Base-by-base conservation (phyloP, 2,329 filamentous ascomycete genomes). In the Fusarium nodosum region DNA sequence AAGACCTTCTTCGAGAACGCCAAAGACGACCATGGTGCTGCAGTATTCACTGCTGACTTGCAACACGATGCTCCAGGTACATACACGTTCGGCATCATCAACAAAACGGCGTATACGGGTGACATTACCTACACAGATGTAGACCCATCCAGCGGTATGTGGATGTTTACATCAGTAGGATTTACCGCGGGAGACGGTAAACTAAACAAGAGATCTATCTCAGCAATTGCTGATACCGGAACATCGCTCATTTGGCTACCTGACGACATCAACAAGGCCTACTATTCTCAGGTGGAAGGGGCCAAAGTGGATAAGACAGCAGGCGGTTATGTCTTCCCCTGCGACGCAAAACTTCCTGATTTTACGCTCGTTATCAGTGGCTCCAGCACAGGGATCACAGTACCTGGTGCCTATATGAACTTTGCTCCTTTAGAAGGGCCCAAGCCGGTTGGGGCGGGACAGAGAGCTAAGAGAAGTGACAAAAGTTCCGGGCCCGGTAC, bases 21-120 rank as follows among this genome's bases (percentile, higher is more conserved):
- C 16, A 60, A 58, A 34, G 45, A 56, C 0, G 44, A 59, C 13
- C 69, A 78, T 24, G 58, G 64, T 4, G 24, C 60, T 15, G 56
- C 65, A 3, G 80, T 94, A 24, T 91, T 94, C 78, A 92, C 91
- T 0, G 91, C 90, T 16, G 86, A 91, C 64, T 83, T 95, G 36
- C 86, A 87, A 71, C 84, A 86, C 66, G 82, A 77, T 22, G 67
- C 72, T 3, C 66, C 76, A 5, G 91, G 92, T 36, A 84, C 86
- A 45, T 94, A 93, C 80, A 90, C 93, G 73, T 94, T 94, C 75
- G 92, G 92, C 64, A 84, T 80, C 68, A 89, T 94, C 74, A 90
- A 94, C 77, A 75, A 74, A 2, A 81, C 80, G 56, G 88, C 91
- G 73, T 91, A 91, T 77, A 82, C 77, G 3, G 91, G 91, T 41